Evolutionary conservation across 202 grass and related monocot genomes (phyloP).

Genomic region (Zoysia matrella): DNA sequence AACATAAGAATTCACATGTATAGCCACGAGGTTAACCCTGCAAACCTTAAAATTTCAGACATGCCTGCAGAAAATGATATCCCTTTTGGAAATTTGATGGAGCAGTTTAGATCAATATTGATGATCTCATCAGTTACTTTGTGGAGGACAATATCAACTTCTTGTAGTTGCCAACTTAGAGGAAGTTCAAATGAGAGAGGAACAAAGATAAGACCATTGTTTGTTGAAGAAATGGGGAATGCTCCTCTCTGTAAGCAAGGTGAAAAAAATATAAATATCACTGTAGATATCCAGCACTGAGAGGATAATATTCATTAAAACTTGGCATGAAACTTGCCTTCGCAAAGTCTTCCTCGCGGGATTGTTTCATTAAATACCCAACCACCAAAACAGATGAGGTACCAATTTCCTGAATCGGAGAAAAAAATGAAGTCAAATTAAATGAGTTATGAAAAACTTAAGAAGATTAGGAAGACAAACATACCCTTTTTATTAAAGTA

Average conservation of each 20-base stretch:
- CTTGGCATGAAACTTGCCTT: slow-evolving; percentile 64
- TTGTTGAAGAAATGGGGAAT: slow-evolving; percentile 71
- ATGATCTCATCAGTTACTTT: slow-evolving; percentile 97
- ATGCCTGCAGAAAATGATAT: slow-evolving; percentile 83
- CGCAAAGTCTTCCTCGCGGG: slow-evolving; percentile 90
- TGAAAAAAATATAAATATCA: slow-evolving; percentile 24
- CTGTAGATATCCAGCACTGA: slow-evolving; percentile 25
- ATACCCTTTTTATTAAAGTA: slow-evolving; percentile 77
- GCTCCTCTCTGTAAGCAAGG: slow-evolving; percentile 81
- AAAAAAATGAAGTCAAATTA: slow-evolving; percentile 32
- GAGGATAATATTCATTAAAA: slow-evolving; percentile 28
- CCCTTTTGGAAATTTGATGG: slow-evolving; percentile 69
- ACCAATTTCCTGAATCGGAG: slow-evolving; percentile 57
- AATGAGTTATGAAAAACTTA: slow-evolving; percentile 25
- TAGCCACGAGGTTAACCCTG: slow-evolving; percentile 16
- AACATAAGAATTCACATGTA: slow-evolving; percentile 23
- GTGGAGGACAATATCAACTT: slow-evolving; percentile 85
- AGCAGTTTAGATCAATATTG: slow-evolving; percentile 66
- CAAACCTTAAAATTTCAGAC: slow-evolving; percentile 53
- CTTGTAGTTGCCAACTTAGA: slow-evolving; percentile 76
- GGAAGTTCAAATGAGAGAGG: slow-evolving; percentile 81
- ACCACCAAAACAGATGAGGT: slow-evolving; percentile 55
- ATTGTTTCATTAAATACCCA: slow-evolving; percentile 95
- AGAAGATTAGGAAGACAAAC: slow-evolving; percentile 17
- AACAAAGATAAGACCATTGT: slow-evolving; percentile 72